Base-by-base conservation (phyloP, 2,329 filamentous ascomycete species). In the Aspergillus quadrilineatus region DNA sequence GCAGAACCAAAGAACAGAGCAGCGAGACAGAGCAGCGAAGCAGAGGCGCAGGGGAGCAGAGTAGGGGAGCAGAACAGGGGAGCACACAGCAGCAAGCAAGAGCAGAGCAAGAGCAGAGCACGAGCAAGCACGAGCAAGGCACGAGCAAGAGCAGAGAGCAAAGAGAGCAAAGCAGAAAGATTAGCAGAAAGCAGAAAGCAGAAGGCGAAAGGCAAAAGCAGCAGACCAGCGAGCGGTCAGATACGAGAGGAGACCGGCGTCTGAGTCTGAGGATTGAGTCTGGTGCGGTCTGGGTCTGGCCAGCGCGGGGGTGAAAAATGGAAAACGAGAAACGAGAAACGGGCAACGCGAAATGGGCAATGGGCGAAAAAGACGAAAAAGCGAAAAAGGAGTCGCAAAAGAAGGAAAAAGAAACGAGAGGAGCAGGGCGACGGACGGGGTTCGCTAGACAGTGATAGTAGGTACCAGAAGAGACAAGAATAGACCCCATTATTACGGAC, bases 271-370 rank as follows among this genome's bases (percentile, higher is more conserved):
- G 22, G 46, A 44, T 45, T 12, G 26, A 34, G 28, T 47, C 44
- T 32, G 44, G n/a, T 26, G 14, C 22, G 42, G 50, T 53, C 50
- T 44, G 15, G 5, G 50, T 60, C 62, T 64, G 57, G 62, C 62
- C 62, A 64, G 58, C 61, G 62, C 62, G 61, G 62, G 62, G 62
- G 61, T 44, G 26, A 29, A 45, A 45, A 45, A 43, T 26, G 30
- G 34, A 48, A 34, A 39, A 34, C 32, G 22, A 37, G 39, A 52
- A 53, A 37, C 39, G 7, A 32, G 22, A 44, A 51, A 36, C 36
- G 15, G 41, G 34, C 34, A 28, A 22, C 22, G 22, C 3, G 37
- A 43, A 43, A 43, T 8, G 8, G 10, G 17, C 10, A 26, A 34
- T 34, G 30, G 30, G 30, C 6, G 30, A 37, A 53, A 55, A 39